Percentiles rank a stretch among this genome's conserved stretches.
phyloP scores from a whole-genome alignment of 345 rosid genomes.

The rapeseed (Brassica napus) region DNA sequence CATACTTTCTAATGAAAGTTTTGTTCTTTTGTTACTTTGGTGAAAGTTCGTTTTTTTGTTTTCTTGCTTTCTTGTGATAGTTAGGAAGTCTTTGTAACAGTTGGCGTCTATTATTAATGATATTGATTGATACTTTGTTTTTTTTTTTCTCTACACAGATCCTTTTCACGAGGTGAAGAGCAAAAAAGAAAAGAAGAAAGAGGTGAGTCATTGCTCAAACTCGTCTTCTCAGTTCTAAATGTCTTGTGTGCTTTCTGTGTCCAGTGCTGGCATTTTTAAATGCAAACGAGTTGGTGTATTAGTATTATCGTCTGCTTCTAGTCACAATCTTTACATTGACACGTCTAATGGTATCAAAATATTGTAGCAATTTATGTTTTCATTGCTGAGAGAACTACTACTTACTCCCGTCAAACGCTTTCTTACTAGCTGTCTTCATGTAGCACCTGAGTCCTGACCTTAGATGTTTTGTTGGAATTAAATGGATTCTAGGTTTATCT shows the following conservation, averaged over 20 bases:
- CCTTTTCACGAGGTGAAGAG: no score
- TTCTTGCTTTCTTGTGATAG: neutral
- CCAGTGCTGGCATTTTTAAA: no score
- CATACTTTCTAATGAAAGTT: constrained; percentile 6
- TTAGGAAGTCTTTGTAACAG: neutral
- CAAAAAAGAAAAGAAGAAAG: no score
- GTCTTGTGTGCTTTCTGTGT: no score
- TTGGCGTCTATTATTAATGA: no score
- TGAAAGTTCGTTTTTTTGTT: neutral
- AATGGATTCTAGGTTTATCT: no score
- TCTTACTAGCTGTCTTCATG: neutral
- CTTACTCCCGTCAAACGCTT: neutral
- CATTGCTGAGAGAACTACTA: neutral
- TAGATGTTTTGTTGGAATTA: neutral
- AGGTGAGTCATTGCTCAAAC: no score
- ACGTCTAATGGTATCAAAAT: neutral
- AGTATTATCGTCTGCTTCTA: no score
- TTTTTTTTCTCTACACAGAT: no score
- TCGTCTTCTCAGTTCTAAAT: no score
- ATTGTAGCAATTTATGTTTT: neutral
- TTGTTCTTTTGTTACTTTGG: neutral
- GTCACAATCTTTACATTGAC: neutral
- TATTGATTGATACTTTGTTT: no score
- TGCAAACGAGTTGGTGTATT: no score
- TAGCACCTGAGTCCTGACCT: neutral